Base-by-base conservation (phyloP, 1,284 basidiomycete species). In the Heterobasidion occidentale region DNA sequence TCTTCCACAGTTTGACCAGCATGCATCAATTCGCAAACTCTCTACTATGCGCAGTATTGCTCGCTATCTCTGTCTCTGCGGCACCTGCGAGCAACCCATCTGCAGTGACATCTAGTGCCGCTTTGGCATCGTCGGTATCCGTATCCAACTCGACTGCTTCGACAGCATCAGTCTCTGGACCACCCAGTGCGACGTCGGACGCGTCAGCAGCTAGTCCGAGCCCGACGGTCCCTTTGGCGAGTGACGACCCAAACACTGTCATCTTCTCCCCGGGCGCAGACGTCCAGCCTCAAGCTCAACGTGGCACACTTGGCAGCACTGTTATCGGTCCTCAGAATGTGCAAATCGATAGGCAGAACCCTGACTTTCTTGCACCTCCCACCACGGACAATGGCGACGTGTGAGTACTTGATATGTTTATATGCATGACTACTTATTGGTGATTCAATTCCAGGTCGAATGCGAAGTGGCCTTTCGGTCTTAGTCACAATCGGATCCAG, bases 381-480 rank as follows among this genome's bases (percentile, higher is more conserved):
- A 74, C 75, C 2, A 88, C 85, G 0, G 88, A 90, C 64, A 68
- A 76, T 58, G 88, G 87, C 20, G 74, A 71, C 58, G 71, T 88
- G 81, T 83, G 67, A 58, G 81, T 71, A 52, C 17, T 19, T 11
- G 4, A 5, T 34, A 47, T 8, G 9, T 27, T 17, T 7, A 33
- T 14, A 8, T 9, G 11, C 33, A 36, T 51, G 33, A 8, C 45
- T 33, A 51, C 50, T 53, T 15, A 57, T 46, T 49, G 5, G 54
- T 36, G n/a, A 56, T 27, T 38, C 20, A 49, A 56, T 49, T 45
- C 36, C 61, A 83, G 82, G 11, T 58, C 64, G 7, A 86, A 86
- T 61, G 79, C 83, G 11, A 88, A 88, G 66, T 89, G 87, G 87
- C 80, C 86, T 0, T 87, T 88, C 68, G 72, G 74, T 57, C 67